Percentiles rank a stretch among this genome's conserved stretches.
These are phyloP conservation scores for Aspergillus brunneoviolaceus DNA, from an alignment of 2,329 filamentous ascomycete species.

Conservation along the genomic window DNA sequence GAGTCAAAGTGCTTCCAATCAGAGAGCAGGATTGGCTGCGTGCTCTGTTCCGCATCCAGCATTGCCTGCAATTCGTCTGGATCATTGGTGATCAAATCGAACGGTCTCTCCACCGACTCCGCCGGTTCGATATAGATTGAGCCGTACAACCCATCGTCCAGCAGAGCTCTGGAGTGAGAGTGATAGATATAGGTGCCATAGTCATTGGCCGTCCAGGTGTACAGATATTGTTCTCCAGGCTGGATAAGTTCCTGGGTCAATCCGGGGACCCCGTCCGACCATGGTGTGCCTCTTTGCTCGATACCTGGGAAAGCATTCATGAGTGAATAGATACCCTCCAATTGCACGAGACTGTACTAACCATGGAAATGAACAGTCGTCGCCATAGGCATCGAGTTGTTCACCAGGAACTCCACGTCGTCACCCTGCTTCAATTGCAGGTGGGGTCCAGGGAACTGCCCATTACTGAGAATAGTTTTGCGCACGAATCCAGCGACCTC, in stretches of 20 bases:
- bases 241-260: constrained; percentile 55
- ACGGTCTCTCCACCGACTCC: constrained; percentile 26
- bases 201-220: constrained; percentile 57
- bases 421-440: constrained; percentile 30
- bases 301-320: constrained; percentile 18
- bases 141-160: constrained; percentile 62
- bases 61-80: constrained; percentile 44
- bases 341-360: neutral
- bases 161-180: constrained; percentile 55
- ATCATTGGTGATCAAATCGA: constrained; percentile 30
- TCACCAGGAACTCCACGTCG: constrained; percentile 29
- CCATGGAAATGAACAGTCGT: constrained; percentile 35
- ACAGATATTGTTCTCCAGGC: constrained; percentile 51
- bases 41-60: constrained; percentile 49
- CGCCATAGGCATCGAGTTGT: constrained; percentile 30
- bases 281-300: constrained; percentile 52
- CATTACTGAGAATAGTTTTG: constrained; percentile 29
- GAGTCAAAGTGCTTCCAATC: constrained; percentile 60
- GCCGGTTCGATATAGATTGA: constrained; percentile 51
- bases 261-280: constrained; percentile 62
- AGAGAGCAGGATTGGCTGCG: constrained; percentile 53
- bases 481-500: constrained; percentile 25
- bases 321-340: neutral
- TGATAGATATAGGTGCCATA: constrained; percentile 64
- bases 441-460: constrained; percentile 29